phyloP scores from a whole-genome alignment of 306 rosid genomes.

The Begonia fuchsioides region DNA sequence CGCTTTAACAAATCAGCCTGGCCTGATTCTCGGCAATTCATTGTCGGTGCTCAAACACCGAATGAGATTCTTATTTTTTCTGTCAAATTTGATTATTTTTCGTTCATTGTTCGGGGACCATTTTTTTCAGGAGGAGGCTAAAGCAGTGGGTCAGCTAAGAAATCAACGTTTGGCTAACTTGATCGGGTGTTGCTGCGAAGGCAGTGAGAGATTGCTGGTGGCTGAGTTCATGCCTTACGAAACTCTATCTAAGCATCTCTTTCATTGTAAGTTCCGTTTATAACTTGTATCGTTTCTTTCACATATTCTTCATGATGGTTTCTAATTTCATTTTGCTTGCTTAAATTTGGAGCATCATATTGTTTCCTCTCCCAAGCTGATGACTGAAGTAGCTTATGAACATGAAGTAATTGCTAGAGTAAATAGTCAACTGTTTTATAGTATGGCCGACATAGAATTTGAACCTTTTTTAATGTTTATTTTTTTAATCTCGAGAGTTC shows the following conservation, averaged over 20 bases:
- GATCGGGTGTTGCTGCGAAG: conserved; percentile 88
- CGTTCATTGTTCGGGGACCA: background rate
- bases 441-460: too few species aligned
- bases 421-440: too few species aligned
- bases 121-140: conserved; percentile 70
- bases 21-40: conserved; percentile 96
- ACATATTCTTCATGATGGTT: too few species aligned
- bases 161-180: conserved; percentile 71
- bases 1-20: conserved; percentile 91
- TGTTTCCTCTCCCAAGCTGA: too few species aligned
- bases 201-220: conserved; percentile 85
- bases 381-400: too few species aligned
- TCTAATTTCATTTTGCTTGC: too few species aligned
- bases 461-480: too few species aligned
- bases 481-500: too few species aligned
- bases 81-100: background rate
- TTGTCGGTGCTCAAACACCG: conserved; percentile 38
- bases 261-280: conserved; percentile 48
- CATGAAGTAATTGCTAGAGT: too few species aligned
- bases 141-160: conserved; percentile 70
- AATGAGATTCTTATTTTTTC: background rate
- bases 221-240: conserved; percentile 97
- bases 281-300: background rate
- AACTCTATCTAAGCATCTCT: conserved; percentile 91
- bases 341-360: too few species aligned